Base-by-base conservation (phyloP, 2,329 filamentous ascomycete species). In the Colletotrichum zoysiae region DNA sequence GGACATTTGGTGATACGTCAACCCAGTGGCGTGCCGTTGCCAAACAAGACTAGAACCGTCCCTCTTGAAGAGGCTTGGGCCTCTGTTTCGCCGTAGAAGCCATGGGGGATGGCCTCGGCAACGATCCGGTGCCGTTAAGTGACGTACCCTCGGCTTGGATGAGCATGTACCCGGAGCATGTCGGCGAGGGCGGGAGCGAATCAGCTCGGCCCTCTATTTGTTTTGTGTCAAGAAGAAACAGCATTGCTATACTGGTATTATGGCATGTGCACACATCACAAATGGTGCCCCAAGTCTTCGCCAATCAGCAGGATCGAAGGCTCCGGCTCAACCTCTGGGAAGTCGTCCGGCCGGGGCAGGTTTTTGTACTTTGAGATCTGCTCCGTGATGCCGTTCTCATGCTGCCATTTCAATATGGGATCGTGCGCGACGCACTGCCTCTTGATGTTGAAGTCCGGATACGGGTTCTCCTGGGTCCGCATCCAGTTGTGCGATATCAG, bases 1-100 rank as follows among this genome's bases (percentile, higher is more conserved):
- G 14, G 86, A 86, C 1, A 80, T 88, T 42, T 88, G 86, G 79
- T 86, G 88, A 73, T 86, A 83, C 65, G 86, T 88, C 50, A 86
- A 85, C 76, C 86, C 83, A 2, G 85, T 88, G 4, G 78, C 82
- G 2, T 65, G 87, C 86, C 0, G 85, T 88, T 0, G 83, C 85
- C 1, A 81, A 44, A 44, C 42, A 20, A 20, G 8, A 20, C 8
- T 18, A 18, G 42, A n/a, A 46, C 20, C 20, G 44, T 46, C 18
- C 6, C 42, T 20, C 42, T 8, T 1, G 1, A 20, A 44, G 44
- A 20, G 8, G 18, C 9, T 44, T 16, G 20, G 20, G 42, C 9
- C 16, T 20, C 18, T 44, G 8, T 44, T 44, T 20, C 42, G 20
- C 20, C 44, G 18, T 18, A 11, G 3, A 46, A 46, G 44, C 20